These are phyloP conservation scores for Quercus cerris DNA, from an alignment of 306 rosid genomes.

Conservation along the genomic window DNA sequence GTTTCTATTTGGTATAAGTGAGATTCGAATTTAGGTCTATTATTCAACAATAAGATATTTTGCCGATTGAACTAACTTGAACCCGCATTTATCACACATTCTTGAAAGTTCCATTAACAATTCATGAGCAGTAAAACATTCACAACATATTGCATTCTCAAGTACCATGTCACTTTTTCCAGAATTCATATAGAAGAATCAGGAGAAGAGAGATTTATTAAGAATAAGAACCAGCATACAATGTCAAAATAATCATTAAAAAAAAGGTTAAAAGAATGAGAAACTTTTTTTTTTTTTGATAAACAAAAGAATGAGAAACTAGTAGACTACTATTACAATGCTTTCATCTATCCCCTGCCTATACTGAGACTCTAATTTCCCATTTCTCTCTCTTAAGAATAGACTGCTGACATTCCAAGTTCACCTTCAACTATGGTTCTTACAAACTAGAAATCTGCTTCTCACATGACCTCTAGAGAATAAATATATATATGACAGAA, in stretches of 20 bases:
- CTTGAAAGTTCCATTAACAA: too few species aligned
- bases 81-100: too few species aligned
- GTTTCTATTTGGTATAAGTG: too few species aligned
- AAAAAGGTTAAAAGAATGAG: background rate
- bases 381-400: background rate
- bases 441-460: slow-evolving; percentile 21
- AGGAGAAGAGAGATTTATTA: too few species aligned
- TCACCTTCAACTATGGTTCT: slow-evolving; percentile 25
- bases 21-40: too few species aligned
- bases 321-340: slow-evolving; percentile 15
- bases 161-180: too few species aligned
- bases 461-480: slow-evolving; percentile 19
- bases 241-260: background rate
- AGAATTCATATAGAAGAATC: too few species aligned
- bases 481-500: slow-evolving; percentile 14
- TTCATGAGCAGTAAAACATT: too few species aligned
- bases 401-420: slow-evolving; percentile 20
- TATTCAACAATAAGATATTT: too few species aligned
- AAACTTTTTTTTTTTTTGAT: background rate
- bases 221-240: too few species aligned
- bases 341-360: slow-evolving; percentile 19
- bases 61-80: too few species aligned
- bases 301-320: background rate
- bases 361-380: slow-evolving; percentile 20
- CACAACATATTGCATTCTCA: too few species aligned